phyloP scores from a whole-genome alignment of 1,139 yeast genomes.

The Kodamaea arcana region DNA sequence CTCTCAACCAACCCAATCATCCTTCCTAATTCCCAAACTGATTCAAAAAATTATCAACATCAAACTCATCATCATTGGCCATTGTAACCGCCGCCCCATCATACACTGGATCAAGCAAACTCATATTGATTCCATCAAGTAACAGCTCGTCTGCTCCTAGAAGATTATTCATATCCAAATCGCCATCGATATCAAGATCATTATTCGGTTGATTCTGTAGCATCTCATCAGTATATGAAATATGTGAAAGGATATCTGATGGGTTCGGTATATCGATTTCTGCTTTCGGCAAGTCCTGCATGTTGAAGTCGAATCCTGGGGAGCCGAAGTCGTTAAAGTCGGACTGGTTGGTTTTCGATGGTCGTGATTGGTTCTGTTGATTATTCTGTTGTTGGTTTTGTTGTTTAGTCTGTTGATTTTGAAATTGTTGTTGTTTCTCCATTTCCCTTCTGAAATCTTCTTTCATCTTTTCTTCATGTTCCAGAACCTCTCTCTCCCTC shows the following conservation, averaged over 20 bases:
- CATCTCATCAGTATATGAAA: constrained; percentile 23
- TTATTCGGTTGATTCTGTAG: constrained; percentile 6
- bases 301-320: constrained; percentile 30
- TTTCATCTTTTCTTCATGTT: constrained; percentile 15
- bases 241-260: constrained; percentile 35
- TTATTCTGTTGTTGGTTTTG: constrained; percentile 6
- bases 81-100: constrained; percentile 19
- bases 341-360: constrained; percentile 11
- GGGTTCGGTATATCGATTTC: constrained; percentile 33
- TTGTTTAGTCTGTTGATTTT: constrained; percentile 9
- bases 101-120: constrained; percentile 34
- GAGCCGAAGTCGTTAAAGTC: constrained; percentile 20
- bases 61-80: constrained; percentile 38
- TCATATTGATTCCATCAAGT: constrained; percentile 43
- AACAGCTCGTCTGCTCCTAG: constrained; percentile 43
- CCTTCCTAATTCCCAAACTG: constrained; percentile 33
- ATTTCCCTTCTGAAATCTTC: constrained; percentile 16
- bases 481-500: constrained; percentile 9
- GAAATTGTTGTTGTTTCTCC: constrained; percentile 9
- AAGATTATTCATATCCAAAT: constrained; percentile 37
- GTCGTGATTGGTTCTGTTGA: constrained; percentile 4
- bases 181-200: constrained; percentile 7
- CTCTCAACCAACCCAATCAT: too few relatives aligned
- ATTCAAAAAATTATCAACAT: constrained; percentile 45
- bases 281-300: constrained; percentile 19